These are phyloP conservation scores for Podila epigama DNA, from an alignment of 192 early-diverging fungal genomes.

Conservation along the genomic window DNA sequence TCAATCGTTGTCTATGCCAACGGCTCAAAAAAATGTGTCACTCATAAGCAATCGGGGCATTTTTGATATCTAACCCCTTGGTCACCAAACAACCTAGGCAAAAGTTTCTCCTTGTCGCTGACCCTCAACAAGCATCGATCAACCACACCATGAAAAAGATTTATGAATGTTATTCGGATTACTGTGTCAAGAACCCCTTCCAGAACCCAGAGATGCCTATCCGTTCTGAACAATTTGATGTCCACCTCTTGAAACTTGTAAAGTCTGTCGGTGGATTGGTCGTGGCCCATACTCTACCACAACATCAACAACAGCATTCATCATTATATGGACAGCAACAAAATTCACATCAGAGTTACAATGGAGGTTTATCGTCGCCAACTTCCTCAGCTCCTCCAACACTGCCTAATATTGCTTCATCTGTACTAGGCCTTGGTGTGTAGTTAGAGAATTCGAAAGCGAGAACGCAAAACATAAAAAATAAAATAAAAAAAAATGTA, in stretches of 20 bases:
- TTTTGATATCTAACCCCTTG: no score
- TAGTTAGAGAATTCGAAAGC: neutral
- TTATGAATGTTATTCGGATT: slow-evolving; percentile 94
- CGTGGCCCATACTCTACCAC: neutral
- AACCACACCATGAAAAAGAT: slow-evolving; percentile 70
- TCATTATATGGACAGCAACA: no score
- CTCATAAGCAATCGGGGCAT: no score
- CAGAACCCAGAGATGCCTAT: slow-evolving; percentile 99
- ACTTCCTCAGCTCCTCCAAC: neutral
- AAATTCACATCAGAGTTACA: neutral
- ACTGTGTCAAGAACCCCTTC: slow-evolving; percentile 99
- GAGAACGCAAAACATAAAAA: neutral
- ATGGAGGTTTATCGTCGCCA: neutral
- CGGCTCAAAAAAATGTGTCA: no score
- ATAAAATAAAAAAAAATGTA: neutral
- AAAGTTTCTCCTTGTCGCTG: slow-evolving; percentile 94
- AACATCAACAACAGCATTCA: neutral
- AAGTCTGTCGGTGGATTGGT: slow-evolving; percentile 52
- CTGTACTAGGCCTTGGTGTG: slow-evolving; percentile 23
- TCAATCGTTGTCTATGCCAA: no score
- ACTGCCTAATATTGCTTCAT: slow-evolving; percentile 31
- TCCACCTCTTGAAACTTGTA: slow-evolving; percentile 74
- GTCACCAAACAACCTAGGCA: slow-evolving; percentile 62
- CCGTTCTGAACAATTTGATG: slow-evolving; percentile 93
- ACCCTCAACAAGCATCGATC: slow-evolving; percentile 75